Conservation (phyloP, 2,329 filamentous ascomycete species). For the Nectriaceae sp. region DNA sequence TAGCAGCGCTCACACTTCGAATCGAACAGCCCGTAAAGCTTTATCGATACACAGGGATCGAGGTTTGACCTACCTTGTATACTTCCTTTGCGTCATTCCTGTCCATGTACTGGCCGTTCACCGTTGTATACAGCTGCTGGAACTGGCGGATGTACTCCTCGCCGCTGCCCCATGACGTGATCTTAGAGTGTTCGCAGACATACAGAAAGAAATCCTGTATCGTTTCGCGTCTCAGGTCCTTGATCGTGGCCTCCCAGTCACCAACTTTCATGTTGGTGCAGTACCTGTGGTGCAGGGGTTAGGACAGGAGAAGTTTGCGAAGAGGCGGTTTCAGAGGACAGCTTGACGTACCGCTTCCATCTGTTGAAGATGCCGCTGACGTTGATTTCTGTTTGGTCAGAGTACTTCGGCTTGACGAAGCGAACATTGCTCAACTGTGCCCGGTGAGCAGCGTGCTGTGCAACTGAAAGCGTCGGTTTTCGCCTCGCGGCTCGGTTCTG, state of each 20-base stretch:
- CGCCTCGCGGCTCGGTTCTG: conserved; percentile 11
- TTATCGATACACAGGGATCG: no score
- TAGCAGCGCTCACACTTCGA: conserved; percentile 12
- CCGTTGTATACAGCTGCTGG: conserved; percentile 26
- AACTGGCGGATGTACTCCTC: conserved; percentile 30
- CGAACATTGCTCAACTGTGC: conserved; percentile 16
- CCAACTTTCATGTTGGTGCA: conserved; percentile 20
- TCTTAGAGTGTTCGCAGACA: conserved; percentile 23
- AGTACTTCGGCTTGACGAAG: conserved; percentile 26
- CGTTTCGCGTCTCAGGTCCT: conserved; percentile 16
- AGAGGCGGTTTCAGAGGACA: no score
- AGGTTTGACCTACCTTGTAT: conserved; percentile 23
- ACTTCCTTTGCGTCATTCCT: conserved; percentile 27
- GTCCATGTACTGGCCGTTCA: conserved; percentile 24
- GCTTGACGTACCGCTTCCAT: conserved; percentile 21
- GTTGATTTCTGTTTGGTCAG: conserved; percentile 23
- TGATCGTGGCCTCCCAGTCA: conserved; percentile 19
- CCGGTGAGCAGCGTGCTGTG: conserved; percentile 19
- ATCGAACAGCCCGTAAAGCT: no score
- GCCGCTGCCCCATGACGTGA: conserved; percentile 22
- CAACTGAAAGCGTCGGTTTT: conserved; percentile 16
- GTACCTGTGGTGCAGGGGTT: no score
- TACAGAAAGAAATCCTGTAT: conserved; percentile 30
- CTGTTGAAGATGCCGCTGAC: conserved; percentile 22
- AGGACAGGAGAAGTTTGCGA: no score